Percentiles rank a stretch among this genome's conserved stretches.
Evolutionary conservation across 495 filamentous ascomycete genomes (phyloP).

Genomic region (Cetradonia linearis): DNA sequence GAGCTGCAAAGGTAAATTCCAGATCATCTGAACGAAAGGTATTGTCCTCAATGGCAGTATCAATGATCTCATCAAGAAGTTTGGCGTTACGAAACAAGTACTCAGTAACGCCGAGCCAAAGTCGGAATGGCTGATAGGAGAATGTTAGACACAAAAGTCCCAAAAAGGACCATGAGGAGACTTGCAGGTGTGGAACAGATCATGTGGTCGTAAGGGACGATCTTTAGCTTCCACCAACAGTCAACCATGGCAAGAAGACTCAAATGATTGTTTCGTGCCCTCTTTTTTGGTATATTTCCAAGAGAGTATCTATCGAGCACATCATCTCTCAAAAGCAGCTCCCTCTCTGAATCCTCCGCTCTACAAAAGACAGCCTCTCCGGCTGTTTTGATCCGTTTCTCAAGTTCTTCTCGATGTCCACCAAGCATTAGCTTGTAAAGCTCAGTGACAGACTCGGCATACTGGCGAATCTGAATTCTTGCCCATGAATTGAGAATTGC

Average conservation of each 20-base stretch:
- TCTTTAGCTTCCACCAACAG: conserved; percentile 88
- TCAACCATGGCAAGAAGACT: conserved; percentile 96
- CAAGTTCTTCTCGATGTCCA: conserved; percentile 70
- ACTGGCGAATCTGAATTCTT: conserved; percentile 84
- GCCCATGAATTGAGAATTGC: conserved; percentile 93
- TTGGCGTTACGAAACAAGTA: conserved; percentile 82
- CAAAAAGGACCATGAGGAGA: background rate
- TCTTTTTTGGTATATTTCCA: conserved; percentile 51
- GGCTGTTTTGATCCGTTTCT: conserved; percentile 64
- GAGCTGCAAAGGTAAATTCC: conserved; percentile 93
- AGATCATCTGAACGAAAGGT: conserved; percentile 86
- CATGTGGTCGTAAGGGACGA: conserved; percentile 98
- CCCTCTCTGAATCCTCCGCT: conserved; percentile 40
- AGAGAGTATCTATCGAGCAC: conserved; percentile 82
- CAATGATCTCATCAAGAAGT: conserved; percentile 73
- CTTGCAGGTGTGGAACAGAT: conserved; percentile 88
- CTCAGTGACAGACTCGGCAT: conserved; percentile 84
- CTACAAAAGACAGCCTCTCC: conserved; percentile 67
- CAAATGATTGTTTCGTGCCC: conserved; percentile 81
- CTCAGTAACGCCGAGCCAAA: conserved; percentile 96
- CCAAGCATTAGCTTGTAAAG: conserved; percentile 93
- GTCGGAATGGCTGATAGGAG: conserved; percentile 62
- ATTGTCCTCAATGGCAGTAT: conserved; percentile 76
- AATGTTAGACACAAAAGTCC: background rate
- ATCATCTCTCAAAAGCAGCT: conserved; percentile 67